Conservation (phyloP, 208 protist genomes). For the Acanthamoeba divionensis region DNA sequence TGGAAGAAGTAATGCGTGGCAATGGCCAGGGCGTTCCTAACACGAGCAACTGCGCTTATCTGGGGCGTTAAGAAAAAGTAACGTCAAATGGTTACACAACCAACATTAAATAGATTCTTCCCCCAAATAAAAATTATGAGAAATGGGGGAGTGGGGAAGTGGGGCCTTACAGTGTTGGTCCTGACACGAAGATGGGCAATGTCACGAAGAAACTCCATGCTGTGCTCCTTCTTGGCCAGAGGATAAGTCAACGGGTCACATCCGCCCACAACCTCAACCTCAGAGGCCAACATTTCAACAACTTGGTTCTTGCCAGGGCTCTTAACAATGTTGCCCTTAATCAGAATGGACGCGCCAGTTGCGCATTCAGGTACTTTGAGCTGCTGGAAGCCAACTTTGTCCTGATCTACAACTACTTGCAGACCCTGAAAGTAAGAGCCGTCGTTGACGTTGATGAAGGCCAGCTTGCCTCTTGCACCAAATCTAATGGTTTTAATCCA, state of each 20-base stretch:
- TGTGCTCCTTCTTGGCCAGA: conserved; percentile 82
- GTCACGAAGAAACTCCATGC: conserved; percentile 83
- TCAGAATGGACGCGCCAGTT: neutral
- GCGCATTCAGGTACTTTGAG: neutral
- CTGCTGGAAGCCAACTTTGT: neutral
- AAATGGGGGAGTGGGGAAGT: neutral
- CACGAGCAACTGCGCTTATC: conserved; percentile 69
- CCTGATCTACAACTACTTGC: conserved; percentile 67
- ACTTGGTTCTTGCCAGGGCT: conserved; percentile 54
- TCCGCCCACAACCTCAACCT: conserved; percentile 61
- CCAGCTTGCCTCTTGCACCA: neutral
- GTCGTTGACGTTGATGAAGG: conserved; percentile 76
- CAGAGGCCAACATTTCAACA: conserved; percentile 32
- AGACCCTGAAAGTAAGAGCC: conserved; percentile 58
- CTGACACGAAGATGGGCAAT: conserved; percentile 81
- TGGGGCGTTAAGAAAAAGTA: neutral
- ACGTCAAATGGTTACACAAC: too few species aligned
- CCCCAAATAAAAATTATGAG: too few species aligned
- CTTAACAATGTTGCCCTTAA: conserved; percentile 42
- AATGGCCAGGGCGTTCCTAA: conserved; percentile 72
- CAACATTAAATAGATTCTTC: neutral
- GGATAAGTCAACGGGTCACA: conserved; percentile 71
- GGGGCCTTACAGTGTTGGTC: conserved; percentile 73
- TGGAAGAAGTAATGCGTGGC: conserved; percentile 71
- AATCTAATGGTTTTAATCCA: conserved; percentile 20